These are phyloP conservation scores for Scleromitrula shiraiana DNA, from an alignment of 2,329 filamentous ascomycete genomes.

Conservation along the genomic window DNA sequence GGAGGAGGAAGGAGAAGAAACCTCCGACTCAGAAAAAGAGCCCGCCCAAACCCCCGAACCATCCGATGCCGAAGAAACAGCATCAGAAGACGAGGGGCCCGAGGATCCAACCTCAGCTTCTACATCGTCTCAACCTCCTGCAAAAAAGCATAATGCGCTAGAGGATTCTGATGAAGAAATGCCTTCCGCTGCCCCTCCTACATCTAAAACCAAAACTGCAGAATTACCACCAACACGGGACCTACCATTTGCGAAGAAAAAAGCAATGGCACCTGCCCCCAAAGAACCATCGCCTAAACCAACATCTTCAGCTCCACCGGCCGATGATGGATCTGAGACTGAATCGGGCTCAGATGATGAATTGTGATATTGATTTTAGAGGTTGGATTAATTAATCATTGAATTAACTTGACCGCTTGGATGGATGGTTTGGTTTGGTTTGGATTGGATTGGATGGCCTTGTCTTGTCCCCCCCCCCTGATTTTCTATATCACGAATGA, in stretches of 20 bases:
- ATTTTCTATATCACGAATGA: background rate
- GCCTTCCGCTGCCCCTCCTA: background rate
- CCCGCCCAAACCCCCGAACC: conserved; percentile 9
- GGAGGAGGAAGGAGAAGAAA: conserved; percentile 15
- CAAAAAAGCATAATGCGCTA: background rate
- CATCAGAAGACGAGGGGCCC: conserved; percentile 4
- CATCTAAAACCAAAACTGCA: conserved; percentile 4
- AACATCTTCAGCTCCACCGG: background rate
- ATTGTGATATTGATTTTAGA: background rate
- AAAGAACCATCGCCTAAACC: too few species aligned
- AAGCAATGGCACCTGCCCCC: background rate
- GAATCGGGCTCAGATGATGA: conserved; percentile 28
- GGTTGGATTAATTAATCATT: background rate
- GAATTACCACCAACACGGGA: conserved; percentile 15
- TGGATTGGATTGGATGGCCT: too few species aligned
- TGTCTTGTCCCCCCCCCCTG: too few species aligned
- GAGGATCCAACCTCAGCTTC: background rate
- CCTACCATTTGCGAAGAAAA: conserved; percentile 19
- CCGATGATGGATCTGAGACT: conserved; percentile 23
- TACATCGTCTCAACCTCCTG: background rate
- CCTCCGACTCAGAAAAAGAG: conserved; percentile 10
- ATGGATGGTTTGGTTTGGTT: too few species aligned
- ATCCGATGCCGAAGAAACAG: conserved; percentile 4
- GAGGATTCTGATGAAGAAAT: background rate
- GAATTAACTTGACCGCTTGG: background rate